Evolutionary conservation across 2,329 filamentous ascomycete genomes (phyloP).

Genomic region (Pestalotiopsis sp.): DNA sequence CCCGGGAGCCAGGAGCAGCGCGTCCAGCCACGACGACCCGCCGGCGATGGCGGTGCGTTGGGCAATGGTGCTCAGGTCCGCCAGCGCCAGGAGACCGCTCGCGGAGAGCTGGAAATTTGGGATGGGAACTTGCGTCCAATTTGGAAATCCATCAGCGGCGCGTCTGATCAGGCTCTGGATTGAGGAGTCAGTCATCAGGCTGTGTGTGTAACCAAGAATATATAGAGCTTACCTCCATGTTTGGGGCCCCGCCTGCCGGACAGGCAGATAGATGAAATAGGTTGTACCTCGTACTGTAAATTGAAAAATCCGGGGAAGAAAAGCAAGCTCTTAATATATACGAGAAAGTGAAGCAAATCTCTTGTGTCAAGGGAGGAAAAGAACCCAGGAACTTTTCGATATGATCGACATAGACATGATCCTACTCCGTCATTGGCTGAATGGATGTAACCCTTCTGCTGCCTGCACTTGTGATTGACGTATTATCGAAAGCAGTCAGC

Average conservation of each 20-base stretch:
- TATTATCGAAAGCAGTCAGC: constrained; percentile 6
- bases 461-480: not conserved
- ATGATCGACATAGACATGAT: not conserved
- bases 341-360: not conserved
- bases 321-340: not conserved
- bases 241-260: not conserved
- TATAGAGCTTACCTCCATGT: constrained; percentile 21
- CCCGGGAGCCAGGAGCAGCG: constrained; percentile 60
- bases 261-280: not conserved
- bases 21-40: constrained; percentile 58
- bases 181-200: constrained; percentile 16
- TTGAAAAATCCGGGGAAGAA: not conserved
- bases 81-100: constrained; percentile 59
- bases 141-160: constrained; percentile 32
- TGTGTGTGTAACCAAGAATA: not conserved
- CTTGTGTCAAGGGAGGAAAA: not conserved
- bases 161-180: constrained; percentile 26
- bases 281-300: not conserved
- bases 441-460: constrained; percentile 1
- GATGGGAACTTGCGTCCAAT: constrained; percentile 49
- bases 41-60: constrained; percentile 59
- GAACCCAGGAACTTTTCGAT: not conserved
- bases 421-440: not conserved
- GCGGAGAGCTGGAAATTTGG: constrained; percentile 49
- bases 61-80: constrained; percentile 59